Evolutionary conservation across 164 flowering plant species (phyloP), one percentile per base, ranked within the genome.

Genomic region (Paratinospora sagittata): DNA sequence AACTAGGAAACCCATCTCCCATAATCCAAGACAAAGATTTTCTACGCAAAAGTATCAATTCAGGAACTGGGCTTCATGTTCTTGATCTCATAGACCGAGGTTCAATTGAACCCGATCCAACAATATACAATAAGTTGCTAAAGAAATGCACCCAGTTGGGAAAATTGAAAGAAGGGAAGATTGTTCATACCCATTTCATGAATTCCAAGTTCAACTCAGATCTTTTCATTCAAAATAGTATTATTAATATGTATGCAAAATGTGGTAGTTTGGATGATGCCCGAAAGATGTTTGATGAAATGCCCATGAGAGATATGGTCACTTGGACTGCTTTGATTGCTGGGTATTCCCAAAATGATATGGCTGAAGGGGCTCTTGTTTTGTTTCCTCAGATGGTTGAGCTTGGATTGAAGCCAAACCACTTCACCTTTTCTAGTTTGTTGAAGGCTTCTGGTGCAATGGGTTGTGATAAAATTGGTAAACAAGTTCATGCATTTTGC

Each of bases 311-410:
- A 68, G 87, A 86, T 36, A 77, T 78, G 80, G 88, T 88, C n/a
- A 75, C 88, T 6, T 89, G 90, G 87, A 89, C 90, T 27, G 80
- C 82, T 36, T 57, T 88, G 76, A 86, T 89, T 69, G 77, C 85
- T 52, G 90, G 87, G 17, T 88, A 79, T 67, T 75, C 88, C 17
- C 90, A 88, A 76, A 78, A 82, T 77, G 84, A 83, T 70, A 76
- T 67, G 60, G 70, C 84, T 19, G 70, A 62, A 41, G 83, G 84
- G 26, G 96, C 90, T 2, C 75, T 87, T 24, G 64, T 12, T 17
- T 76, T 85, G 80, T 87, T 85, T 34, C 80, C 82, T 8, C 70
- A 62, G 52, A 87, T 90, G 96, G 75, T 86, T 30, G 74, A 57
- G 24, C 23, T 24, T 21, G 90, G 88, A 2, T 62, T 87, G 45